Base-by-base conservation (phyloP, 2,329 filamentous ascomycete genomes). In the Mycosphaerella sp. region DNA sequence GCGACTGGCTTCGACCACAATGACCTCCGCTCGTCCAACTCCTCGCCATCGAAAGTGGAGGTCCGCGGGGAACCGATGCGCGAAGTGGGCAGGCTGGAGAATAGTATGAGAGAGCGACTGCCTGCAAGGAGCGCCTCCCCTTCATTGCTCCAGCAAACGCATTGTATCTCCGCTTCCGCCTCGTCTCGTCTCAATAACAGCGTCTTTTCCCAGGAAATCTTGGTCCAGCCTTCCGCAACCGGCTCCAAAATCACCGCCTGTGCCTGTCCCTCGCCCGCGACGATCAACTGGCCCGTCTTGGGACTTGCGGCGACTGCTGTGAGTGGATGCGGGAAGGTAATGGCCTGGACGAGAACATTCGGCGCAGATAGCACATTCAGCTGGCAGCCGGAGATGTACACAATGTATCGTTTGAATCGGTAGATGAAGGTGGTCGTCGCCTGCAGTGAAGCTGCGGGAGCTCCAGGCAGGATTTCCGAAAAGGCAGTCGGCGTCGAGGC, bases 361-460 rank as follows among this genome's bases (percentile, higher is more conserved):
- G 87, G 81, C 48, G 83, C 86, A 66, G 82, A 80, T 62, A 97
- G 83, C 64, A 98, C 85, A 50, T 93, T 83, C 60, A 97, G 82
- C 58, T 89, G 89, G 72, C 86, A 87, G 66, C 92, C 92, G 56
- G 88, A 93, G 61, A 96, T 86, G 73, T 97, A 98, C 48, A 83
- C 87, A 70, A 89, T 83, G 62, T 92, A 79, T 63, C 86, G 84
- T 66, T 80, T 79, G 61, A 79, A 78, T 64, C 87, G 80, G 85
- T 87, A 93, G 69, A 81, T 78, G 69, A 83, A 86, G 57, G 83
- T 85, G 70, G 82, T 82, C 69, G 90, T 77, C 74, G 85, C 84
- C 78, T 91, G 87, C 66, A 89, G 84, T 77, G 82, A 86, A 66
- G 85, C 79, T 76, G 82, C 82, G 70, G 89, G 87, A 75, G 84